Evolutionary conservation across 1,284 basidiomycete genomes (phyloP).

Genomic region (Apiotrichum gracile): DNA sequence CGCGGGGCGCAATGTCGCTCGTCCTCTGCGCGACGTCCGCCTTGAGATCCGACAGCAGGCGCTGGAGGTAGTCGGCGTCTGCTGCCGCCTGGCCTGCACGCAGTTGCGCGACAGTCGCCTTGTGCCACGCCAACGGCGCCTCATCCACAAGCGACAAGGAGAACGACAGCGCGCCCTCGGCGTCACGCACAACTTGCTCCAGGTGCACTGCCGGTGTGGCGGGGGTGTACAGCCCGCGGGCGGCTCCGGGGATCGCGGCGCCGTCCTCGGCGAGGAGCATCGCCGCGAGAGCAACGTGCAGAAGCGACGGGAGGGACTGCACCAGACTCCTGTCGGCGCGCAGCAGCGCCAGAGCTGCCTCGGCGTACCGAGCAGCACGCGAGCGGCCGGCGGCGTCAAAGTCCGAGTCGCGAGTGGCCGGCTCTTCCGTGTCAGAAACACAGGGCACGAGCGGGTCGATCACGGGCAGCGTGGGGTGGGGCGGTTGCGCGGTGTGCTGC

Average conservation of each 20-base stretch:
- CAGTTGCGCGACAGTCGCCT: constrained; percentile 47
- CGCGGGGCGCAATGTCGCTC: constrained; percentile 52
- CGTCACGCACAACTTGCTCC: constrained; percentile 51
- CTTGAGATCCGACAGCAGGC: constrained; percentile 18
- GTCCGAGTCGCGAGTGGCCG: constrained; percentile 3
- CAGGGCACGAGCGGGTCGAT: constrained; percentile 52
- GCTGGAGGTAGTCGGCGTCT: constrained; percentile 31
- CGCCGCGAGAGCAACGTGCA: constrained; percentile 34
- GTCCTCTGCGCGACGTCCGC: constrained; percentile 4
- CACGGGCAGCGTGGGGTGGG: constrained; percentile 59
- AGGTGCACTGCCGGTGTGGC: constrained; percentile 48
- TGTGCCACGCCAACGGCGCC: constrained; percentile 51
- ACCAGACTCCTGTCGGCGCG: constrained; percentile 59
- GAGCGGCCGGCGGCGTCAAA: constrained; percentile 49
- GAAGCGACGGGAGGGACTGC: constrained; percentile 33
- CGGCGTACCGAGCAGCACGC: constrained; percentile 60
- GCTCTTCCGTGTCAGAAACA: constrained; percentile 4
- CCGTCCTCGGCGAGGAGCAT: constrained; percentile 47
- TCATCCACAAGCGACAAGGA: constrained; percentile 55
- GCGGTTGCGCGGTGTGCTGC: constrained; percentile 46
- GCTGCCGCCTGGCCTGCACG: constrained; percentile 13
- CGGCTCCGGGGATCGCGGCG: constrained; percentile 51
- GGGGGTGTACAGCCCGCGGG: constrained; percentile 53
- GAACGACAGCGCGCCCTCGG: constrained; percentile 63
- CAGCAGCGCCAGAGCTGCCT: constrained; percentile 59